phyloP scores from a whole-genome alignment of 1,284 basidiomycete species.

The Mycosarcoma maydis region DNA sequence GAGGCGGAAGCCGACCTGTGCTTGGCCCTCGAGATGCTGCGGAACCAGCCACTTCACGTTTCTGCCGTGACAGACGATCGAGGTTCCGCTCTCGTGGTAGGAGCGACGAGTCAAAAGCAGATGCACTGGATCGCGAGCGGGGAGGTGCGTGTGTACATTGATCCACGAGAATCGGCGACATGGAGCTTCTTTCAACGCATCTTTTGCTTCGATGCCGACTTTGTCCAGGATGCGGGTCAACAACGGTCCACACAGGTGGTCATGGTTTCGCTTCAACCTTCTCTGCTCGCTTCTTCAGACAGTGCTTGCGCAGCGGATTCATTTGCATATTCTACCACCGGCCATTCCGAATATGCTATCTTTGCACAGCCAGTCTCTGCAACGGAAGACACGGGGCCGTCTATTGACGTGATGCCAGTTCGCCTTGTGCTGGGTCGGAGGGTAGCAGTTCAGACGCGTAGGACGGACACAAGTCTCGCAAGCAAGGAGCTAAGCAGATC shows the following conservation, averaged over 20 bases:
- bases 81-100: slow-evolving; percentile 1
- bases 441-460: slow-evolving; percentile 12
- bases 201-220: slow-evolving; percentile 50
- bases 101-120: slow-evolving; percentile 1
- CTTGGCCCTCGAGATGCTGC: slow-evolving; percentile 63
- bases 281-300: slow-evolving; percentile 7
- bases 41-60: slow-evolving; percentile 53
- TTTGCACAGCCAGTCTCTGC: slow-evolving; percentile 20
- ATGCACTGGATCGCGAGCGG: slow-evolving; percentile 38
- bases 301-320: slow-evolving; percentile 13
- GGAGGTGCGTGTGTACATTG: slow-evolving; percentile 48
- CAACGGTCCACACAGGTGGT: slow-evolving; percentile 26
- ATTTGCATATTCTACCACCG: slow-evolving; percentile 3
- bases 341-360: slow-evolving; percentile 44
- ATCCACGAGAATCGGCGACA: slow-evolving; percentile 44
- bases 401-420: slow-evolving; percentile 8
- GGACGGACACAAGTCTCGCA: neutral
- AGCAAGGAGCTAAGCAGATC: slow-evolving; percentile 25
- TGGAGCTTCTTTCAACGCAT: slow-evolving; percentile 54
- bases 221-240: slow-evolving; percentile 22
- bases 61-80: slow-evolving; percentile 17
- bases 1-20: slow-evolving; percentile 60
- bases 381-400: slow-evolving; percentile 1
- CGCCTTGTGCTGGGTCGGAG: slow-evolving; percentile 39
- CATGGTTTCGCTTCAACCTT: slow-evolving; percentile 22